These are phyloP conservation scores for Globisporangium lucens DNA, from an alignment of 352 stramenopile species.

Conservation along the genomic window DNA sequence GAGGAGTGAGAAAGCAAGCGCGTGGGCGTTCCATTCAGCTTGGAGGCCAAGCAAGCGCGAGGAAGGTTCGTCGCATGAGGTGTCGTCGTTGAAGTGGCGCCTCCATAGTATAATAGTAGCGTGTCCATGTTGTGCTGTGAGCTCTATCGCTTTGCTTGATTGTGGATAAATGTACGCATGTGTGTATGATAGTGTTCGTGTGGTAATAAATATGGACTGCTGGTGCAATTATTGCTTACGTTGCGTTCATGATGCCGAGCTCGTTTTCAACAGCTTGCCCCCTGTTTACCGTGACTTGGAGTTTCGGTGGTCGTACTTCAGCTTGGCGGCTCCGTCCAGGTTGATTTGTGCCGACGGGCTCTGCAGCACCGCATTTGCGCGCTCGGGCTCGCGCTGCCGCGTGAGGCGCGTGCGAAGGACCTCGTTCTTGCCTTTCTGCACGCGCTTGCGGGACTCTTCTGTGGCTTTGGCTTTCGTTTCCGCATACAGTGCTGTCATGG, in stretches of 20 bases:
- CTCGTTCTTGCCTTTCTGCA: constrained; percentile 35
- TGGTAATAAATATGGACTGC: background rate
- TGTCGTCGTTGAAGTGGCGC: background rate
- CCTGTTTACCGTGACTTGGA: background rate
- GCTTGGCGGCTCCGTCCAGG: constrained; percentile 19
- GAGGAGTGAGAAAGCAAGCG: background rate
- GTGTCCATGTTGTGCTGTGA: too few species aligned
- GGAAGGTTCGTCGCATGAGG: background rate
- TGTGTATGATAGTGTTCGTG: background rate
- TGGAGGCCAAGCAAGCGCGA: background rate
- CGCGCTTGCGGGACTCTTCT: constrained; percentile 19
- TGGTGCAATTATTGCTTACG: background rate
- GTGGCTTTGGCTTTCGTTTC: constrained; percentile 6
- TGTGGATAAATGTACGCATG: too few species aligned
- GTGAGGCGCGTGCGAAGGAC: constrained; percentile 31
- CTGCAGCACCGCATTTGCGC: constrained; percentile 22
- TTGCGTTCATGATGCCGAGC: background rate
- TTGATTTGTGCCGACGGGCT: constrained; percentile 20
- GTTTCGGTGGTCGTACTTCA: constrained; percentile 26
- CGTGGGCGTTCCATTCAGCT: background rate
- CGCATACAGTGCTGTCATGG: constrained; percentile 18
- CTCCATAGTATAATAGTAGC: too few species aligned
- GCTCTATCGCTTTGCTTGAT: too few species aligned
- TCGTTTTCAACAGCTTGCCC: too few species aligned
- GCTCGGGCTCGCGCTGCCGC: constrained; percentile 25